Base-by-base conservation (phyloP, 306 rosid genomes). In the Delonix regia region DNA sequence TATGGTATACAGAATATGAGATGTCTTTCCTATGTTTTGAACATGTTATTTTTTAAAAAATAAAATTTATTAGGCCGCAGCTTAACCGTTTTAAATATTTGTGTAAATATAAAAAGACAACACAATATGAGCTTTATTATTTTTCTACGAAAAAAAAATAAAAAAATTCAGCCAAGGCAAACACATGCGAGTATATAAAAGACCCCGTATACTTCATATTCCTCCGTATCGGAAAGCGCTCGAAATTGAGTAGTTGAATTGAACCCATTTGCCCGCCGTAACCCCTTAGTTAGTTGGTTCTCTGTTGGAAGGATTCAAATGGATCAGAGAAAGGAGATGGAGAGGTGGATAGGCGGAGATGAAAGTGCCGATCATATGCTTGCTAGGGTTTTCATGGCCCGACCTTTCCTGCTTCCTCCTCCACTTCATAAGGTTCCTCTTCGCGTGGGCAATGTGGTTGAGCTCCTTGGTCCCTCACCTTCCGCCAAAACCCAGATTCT, bases 391-490 rank as follows among this genome's bases (percentile, higher is more conserved):
- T 73, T 80, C 59, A 83, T 59, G 14, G 87, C 85, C 45, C 89
- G 92, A 6, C 91, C 91, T 9, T 84, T 86, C 74, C 33, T 84
- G 51, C 87, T 87, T 51, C 89, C 86, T 61, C 96, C 92, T 18
- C 96, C 97, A 6, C 96, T 94, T 70, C 90, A 94, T 49, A 82
- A 90, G 53, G 89, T 94, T 61, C 93, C 98, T 67, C 90, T 94
- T 42, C 92, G 97, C 69, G 79, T 78, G 44, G 93, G 98, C 30
- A 94, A 94, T 57, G 96, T 94, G n/a, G 70, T 94, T 12, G 98
- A 94, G 84, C 74, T 94, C 52, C 83, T 85, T 69, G 98, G 98
- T 1, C 94, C 98, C 55, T 87, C 97, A 15, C 83, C 94, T 66
- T 94, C 97, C n/a, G 90, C 93, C 75, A 94, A 90, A 80, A 92